Conservation (phyloP, 306 rosid species). For the Glycine latifolia region DNA sequence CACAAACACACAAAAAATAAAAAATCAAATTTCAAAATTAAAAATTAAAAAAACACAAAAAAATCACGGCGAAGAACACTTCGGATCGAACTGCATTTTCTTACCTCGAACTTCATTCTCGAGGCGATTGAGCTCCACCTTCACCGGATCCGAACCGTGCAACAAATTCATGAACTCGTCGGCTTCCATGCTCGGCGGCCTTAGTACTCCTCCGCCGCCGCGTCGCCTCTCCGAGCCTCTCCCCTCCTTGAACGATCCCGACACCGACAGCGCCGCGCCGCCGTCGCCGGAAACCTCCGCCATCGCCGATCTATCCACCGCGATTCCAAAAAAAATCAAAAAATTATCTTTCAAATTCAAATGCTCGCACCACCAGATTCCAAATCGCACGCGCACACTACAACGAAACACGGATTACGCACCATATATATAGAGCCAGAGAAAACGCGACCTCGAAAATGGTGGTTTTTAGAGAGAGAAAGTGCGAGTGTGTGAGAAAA, state of each 20-base stretch:
- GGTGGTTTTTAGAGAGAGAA: conserved; percentile 48
- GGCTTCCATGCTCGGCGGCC: conserved; percentile 91
- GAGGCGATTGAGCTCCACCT: conserved; percentile 94
- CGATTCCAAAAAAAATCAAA: neutral
- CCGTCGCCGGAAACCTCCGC: conserved; percentile 67
- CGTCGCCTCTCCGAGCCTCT: conserved; percentile 77
- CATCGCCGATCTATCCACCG: conserved; percentile 72
- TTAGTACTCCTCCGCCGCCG: conserved; percentile 44
- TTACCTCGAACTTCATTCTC: conserved; percentile 97
- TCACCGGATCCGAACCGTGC: conserved; percentile 98
- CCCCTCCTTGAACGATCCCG: conserved; percentile 89
- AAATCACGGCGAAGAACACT: conserved; percentile 51
- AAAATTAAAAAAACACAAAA: conserved; percentile 39
- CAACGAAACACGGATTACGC: conserved; percentile 3
- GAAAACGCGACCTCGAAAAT: conserved; percentile 37
- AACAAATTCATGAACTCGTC: conserved; percentile 84
- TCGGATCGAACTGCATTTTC: conserved; percentile 77
- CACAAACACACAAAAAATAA: neutral
- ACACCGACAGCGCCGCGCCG: conserved; percentile 59
- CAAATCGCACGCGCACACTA: conserved; percentile 47
- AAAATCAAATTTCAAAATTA: neutral
- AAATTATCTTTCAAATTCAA: conserved; percentile 60
- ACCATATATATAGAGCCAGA: conserved; percentile 17
- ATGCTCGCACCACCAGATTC: conserved; percentile 58
- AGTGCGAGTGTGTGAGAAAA: neutral